Conservation (phyloP, 2,329 filamentous ascomycete genomes). For the Microsporum ferrugineum region DNA sequence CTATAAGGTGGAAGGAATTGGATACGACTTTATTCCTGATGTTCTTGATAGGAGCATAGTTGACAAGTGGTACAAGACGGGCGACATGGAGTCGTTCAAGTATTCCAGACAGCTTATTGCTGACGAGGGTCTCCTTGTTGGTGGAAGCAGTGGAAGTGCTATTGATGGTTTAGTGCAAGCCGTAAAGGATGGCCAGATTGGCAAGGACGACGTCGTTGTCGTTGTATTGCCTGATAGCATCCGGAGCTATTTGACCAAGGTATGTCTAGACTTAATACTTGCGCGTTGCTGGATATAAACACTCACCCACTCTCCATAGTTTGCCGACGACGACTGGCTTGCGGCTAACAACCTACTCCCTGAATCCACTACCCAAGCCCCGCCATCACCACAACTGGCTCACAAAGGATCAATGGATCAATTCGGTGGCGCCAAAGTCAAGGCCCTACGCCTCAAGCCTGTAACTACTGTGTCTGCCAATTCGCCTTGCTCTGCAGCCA, state of each 20-base stretch:
- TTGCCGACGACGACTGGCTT: constrained; percentile 97
- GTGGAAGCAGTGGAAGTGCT: constrained; percentile 86
- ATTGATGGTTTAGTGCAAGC: constrained; percentile 71
- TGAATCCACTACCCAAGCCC: constrained; percentile 36
- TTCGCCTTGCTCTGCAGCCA: constrained; percentile 69
- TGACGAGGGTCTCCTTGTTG: constrained; percentile 87
- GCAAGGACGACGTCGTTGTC: constrained; percentile 76
- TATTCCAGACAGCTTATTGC: constrained; percentile 83
- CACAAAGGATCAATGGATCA: constrained; percentile 46
- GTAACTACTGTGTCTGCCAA: constrained; percentile 70
- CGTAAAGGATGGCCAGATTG: constrained; percentile 62
- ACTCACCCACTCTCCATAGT: constrained; percentile 35
- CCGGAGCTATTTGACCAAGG: constrained; percentile 88
- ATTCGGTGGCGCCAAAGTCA: constrained; percentile 68
- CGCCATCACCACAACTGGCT: constrained; percentile 20
- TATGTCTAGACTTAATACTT: constrained; percentile 18
- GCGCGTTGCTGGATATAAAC: neutral
- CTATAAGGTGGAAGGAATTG: constrained; percentile 98
- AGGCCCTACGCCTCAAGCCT: constrained; percentile 77
- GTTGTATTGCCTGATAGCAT: constrained; percentile 93
- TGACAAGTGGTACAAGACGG: constrained; percentile 97
- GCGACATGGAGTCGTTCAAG: constrained; percentile 80
- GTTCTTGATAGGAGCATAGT: constrained; percentile 71
- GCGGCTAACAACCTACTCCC: constrained; percentile 87
- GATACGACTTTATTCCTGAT: constrained; percentile 95